Evolutionary conservation across 2,329 filamentous ascomycete species (phyloP).

Genomic region (Clathrospora elynae): DNA sequence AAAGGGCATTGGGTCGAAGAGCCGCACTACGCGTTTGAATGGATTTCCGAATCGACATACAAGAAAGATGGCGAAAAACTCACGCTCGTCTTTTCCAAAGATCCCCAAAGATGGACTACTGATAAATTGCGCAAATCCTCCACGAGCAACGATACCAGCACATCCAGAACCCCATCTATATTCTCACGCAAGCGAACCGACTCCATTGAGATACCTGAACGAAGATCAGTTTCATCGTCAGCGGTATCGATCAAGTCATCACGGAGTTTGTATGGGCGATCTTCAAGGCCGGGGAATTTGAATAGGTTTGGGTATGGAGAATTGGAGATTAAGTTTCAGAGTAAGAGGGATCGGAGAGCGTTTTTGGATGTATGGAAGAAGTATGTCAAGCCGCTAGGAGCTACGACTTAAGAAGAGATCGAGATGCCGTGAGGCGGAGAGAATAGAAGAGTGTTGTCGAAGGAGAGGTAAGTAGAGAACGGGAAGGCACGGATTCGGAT

Average conservation of each 20-base stretch:
- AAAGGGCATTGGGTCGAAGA: constrained; percentile 44
- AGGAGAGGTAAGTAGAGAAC: too few relatives aligned
- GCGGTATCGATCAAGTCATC: constrained; percentile 16
- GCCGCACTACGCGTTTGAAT: constrained; percentile 41
- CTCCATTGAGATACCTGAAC: constrained; percentile 14
- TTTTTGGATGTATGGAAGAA: constrained; percentile 38
- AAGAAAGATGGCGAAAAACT: constrained; percentile 33
- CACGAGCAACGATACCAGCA: constrained; percentile 1
- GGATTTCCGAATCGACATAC: constrained; percentile 31
- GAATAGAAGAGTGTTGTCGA: too few relatives aligned
- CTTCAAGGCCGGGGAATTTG: constrained; percentile 15
- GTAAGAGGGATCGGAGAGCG: constrained; percentile 30
- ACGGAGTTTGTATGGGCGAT: constrained; percentile 14
- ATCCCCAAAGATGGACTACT: constrained; percentile 31
- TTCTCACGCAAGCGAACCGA: constrained; percentile 12
- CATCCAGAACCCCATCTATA: constrained; percentile 5
- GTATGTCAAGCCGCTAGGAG: constrained; percentile 28
- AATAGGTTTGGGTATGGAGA: constrained; percentile 38
- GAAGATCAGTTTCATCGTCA: constrained; percentile 21
- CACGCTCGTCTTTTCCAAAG: constrained; percentile 36
- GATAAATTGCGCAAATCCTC: constrained; percentile 36
- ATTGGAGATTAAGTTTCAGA: constrained; percentile 37
- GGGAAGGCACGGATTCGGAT: too few relatives aligned
- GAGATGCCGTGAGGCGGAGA: too few relatives aligned
- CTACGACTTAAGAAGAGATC: background rate